Evolutionary conservation across 176 grass and related monocot species (phyloP).

Genomic region (Coix lacrymajobi): DNA sequence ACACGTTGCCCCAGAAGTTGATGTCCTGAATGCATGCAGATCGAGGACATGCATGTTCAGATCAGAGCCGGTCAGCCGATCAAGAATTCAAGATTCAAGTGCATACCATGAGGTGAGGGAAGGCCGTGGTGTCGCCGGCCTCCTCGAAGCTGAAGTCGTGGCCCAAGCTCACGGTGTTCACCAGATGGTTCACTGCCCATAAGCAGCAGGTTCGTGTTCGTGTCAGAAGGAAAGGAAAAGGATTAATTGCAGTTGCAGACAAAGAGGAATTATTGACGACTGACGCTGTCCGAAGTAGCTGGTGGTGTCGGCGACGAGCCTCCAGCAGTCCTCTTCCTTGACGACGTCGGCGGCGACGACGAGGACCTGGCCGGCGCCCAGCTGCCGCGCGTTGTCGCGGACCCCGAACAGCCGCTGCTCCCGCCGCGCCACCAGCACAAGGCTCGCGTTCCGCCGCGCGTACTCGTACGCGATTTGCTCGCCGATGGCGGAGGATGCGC

Average conservation of each 20-base stretch:
- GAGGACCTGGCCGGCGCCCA: slow-evolving; percentile 78
- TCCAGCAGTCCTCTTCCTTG: slow-evolving; percentile 79
- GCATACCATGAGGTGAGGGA: slow-evolving; percentile 78
- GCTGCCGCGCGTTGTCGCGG: slow-evolving; percentile 55
- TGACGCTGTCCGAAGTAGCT: slow-evolving; percentile 81
- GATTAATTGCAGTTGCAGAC: not conserved
- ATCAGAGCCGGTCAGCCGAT: no score
- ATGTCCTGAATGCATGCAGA: slow-evolving; percentile 45
- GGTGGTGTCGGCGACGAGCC: slow-evolving; percentile 70
- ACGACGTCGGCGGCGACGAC: slow-evolving; percentile 82
- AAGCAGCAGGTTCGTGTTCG: not conserved
- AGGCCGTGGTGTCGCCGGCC: slow-evolving; percentile 59
- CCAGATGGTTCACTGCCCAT: slow-evolving; percentile 78
- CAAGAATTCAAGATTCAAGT: no score
- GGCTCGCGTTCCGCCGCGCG: slow-evolving; percentile 59
- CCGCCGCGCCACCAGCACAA: slow-evolving; percentile 82
- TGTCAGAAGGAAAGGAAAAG: not conserved
- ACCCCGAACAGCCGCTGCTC: slow-evolving; percentile 74
- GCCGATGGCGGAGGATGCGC: slow-evolving; percentile 77
- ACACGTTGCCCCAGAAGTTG: slow-evolving; percentile 97
- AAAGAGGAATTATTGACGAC: not conserved
- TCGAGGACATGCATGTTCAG: no score
- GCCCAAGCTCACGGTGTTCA: slow-evolving; percentile 77
- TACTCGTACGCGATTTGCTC: slow-evolving; percentile 98
- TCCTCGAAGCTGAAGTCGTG: slow-evolving; percentile 91